Evolutionary conservation across 176 grass and related monocot species (phyloP).

Genomic region (Zoysia pacifica): DNA sequence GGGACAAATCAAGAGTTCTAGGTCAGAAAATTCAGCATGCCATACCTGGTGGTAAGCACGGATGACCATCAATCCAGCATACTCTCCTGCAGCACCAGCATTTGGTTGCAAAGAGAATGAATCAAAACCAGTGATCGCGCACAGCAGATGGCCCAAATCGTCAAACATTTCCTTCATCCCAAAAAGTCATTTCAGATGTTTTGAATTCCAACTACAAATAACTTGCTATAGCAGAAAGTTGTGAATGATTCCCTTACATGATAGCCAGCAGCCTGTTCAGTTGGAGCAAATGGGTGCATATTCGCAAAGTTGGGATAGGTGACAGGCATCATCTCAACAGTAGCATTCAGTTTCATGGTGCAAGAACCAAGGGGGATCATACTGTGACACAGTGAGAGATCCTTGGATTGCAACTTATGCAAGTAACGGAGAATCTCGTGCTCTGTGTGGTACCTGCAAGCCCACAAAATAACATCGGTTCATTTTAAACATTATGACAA

Average conservation of each 20-base stretch:
- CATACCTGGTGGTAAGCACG: slow-evolving; percentile 82
- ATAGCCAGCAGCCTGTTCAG: slow-evolving; percentile 83
- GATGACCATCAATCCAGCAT: slow-evolving; percentile 99
- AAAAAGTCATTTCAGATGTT: slow-evolving; percentile 32
- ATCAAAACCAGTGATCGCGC: slow-evolving; percentile 90
- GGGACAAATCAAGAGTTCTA: slow-evolving; percentile 5
- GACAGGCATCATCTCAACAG: slow-evolving; percentile 98
- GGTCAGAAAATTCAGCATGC: slow-evolving; percentile 7
- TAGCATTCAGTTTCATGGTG: slow-evolving; percentile 99
- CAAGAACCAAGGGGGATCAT: slow-evolving; percentile 99
- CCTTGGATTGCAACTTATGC: slow-evolving; percentile 87
- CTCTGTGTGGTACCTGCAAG: slow-evolving; percentile 95
- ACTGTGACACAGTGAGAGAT: slow-evolving; percentile 96
- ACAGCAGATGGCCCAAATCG: slow-evolving; percentile 85
- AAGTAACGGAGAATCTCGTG: slow-evolving; percentile 96
- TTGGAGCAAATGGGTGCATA: slow-evolving; percentile 89
- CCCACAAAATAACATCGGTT: slow-evolving; percentile 21
- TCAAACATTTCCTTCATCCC: slow-evolving; percentile 90
- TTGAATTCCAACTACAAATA: background rate
- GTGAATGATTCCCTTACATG: slow-evolving; percentile 51
- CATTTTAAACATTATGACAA: slow-evolving; percentile 11
- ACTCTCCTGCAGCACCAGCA: slow-evolving; percentile 97
- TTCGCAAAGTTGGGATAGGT: slow-evolving; percentile 88
- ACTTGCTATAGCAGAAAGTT: slow-evolving; percentile 2
- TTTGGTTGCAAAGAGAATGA: slow-evolving; percentile 99